Evolutionary conservation across 495 filamentous ascomycete species (phyloP), one percentile per base, ranked within the genome.

Genomic region (Xylaria nigripes): DNA sequence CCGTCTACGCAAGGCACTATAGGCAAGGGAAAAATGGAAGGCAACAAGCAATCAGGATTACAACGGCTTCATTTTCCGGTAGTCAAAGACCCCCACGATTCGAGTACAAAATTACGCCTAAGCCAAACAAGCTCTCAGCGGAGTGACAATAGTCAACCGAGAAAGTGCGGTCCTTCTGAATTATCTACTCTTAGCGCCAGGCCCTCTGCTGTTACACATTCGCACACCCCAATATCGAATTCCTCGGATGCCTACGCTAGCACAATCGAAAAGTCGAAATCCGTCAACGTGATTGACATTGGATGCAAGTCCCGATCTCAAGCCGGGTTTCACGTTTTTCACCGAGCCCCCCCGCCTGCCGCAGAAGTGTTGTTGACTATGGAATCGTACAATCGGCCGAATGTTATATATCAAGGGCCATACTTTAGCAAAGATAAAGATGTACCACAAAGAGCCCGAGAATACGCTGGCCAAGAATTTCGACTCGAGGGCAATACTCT

Each of bases 401-500:
- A 56, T 41, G 75, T 87, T 21, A 77, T 96, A 44, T 94, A 96
- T 57, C 87, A 89, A 64, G 86, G 90, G 61, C 83, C 91, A 15
- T 90, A 85, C 60, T 97, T 96, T 61, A 86, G 89, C 56, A 75
- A 89, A n/a, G 87, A 92, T 49, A 75, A 70, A 50, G 93, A 98
- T 70, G 87, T 96, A 3, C 94, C 94, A 7, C 78, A 86, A 32
- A 79, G 82, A 47, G 66, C 78, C 10, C 77, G 89, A 45, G 88
- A 95, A 70, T 97, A 96, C 67, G 94, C 86, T 8, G 92, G 92
- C 16, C 82, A 81, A 58, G 89, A 95, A 58, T 96, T 94, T 65
- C 86, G 80, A 45, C 67, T 96, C 1, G 81, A 81, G 63, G 87
- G 92, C 49, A 80, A 78, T 52, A 84, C 81, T 0, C 67, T 89